Percentiles rank a stretch among this genome's conserved stretches.
Conservation (phyloP, 306 rosid species). For the Hippophae rhamnoides region DNA sequence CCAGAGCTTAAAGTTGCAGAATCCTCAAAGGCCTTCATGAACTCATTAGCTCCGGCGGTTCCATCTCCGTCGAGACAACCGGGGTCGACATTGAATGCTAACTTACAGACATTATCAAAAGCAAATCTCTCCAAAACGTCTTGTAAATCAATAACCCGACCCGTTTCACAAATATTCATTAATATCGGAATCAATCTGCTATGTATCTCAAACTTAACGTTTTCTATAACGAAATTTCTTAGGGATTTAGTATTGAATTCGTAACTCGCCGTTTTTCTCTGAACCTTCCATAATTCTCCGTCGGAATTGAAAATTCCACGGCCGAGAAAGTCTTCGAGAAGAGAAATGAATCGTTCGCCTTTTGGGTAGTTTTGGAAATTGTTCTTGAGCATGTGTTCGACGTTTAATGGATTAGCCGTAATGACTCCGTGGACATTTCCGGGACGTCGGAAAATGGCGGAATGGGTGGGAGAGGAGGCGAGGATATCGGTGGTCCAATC, state of each 20-base stretch:
- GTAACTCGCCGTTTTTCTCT: conserved; percentile 56
- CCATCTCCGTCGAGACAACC: conserved; percentile 42
- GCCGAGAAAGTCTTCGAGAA: conserved; percentile 51
- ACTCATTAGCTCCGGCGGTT: conserved; percentile 23
- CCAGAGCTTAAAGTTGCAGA: conserved; percentile 36
- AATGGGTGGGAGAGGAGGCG: conserved; percentile 27
- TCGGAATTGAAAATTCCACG: conserved; percentile 63
- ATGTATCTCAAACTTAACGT: conserved; percentile 36
- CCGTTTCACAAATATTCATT: conserved; percentile 12
- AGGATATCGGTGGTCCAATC: conserved; percentile 55
- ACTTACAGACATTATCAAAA: conserved; percentile 58
- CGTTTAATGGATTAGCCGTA: conserved; percentile 54
- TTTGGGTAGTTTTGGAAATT: conserved; percentile 66
- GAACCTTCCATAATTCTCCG: conserved; percentile 44
- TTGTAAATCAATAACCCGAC: conserved; percentile 39
- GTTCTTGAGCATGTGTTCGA: conserved; percentile 53
- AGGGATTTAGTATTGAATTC: conserved; percentile 62
- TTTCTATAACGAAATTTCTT: conserved; percentile 38
- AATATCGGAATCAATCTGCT: conserved; percentile 42
- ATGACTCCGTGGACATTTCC: conserved; percentile 25
- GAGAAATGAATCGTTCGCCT: conserved; percentile 30
- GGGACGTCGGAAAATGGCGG: conserved; percentile 38
- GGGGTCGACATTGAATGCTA: conserved; percentile 54
- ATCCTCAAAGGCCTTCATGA: conserved; percentile 61
- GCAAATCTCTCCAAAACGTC: conserved; percentile 56